Base-by-base conservation (phyloP, 2,329 filamentous ascomycete species). In the Pseudodiploospora longispora region DNA sequence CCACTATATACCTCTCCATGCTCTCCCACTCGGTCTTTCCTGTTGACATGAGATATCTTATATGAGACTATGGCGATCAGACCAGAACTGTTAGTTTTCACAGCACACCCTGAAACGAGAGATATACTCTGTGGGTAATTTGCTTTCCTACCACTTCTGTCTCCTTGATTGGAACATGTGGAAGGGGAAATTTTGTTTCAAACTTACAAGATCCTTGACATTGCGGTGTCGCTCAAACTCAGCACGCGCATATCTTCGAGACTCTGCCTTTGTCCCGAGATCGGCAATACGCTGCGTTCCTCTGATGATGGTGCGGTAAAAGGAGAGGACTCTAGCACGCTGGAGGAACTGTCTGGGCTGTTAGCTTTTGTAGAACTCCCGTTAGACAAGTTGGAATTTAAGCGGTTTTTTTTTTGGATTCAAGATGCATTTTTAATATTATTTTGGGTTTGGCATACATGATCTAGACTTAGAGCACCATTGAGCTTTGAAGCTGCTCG, bases 21-120 rank as follows among this genome's bases (percentile, higher is more conserved):
- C 60, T 69, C 53, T 83, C 76, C 78, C 79, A 83, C 56, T 83
- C 74, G 28, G 77, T 79, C 64, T 80, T 82, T 42, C 80, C 80
- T 4, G 74, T 82, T 7, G 78, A 81, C 46, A 82, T 60, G 33
- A 83, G 69, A 58, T 82, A 83, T 46, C 75, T 70, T 51, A 82
- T 78, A 54, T 83, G 79, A 50, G 64, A 62, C 76, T 80, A 40
- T 41, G n/a, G 19, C 19, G 19, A 19, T 19, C 19, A 19, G 19
- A 19, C 19, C 19, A 19, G 19, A 19, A 19, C 19, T 19, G 19
- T 19, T 3, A 19, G 19, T 19, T 19, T 3, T 19, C 19, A 19
- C 3, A n/a, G n/a, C n/a, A n/a, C n/a, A n/a, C n/a, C n/a, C n/a
- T n/a, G n/a, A n/a, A n/a, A n/a, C n/a, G n/a, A n/a, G n/a, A n/a